Evolutionary conservation across 805 yeast genomes (phyloP).

Genomic region (Ogataea henricii): DNA sequence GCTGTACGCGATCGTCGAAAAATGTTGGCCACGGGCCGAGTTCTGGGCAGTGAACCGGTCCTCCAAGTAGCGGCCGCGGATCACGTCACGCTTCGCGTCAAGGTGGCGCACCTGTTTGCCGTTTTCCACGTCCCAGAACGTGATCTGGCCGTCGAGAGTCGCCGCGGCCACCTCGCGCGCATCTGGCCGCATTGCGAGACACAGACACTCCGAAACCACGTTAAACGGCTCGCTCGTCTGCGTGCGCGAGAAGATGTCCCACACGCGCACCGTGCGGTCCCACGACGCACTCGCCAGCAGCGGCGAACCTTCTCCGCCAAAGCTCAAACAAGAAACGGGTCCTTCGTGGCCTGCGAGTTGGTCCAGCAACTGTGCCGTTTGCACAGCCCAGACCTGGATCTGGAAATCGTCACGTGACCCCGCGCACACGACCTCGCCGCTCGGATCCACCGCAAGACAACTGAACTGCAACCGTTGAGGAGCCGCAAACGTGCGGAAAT

Average conservation of each 20-base stretch:
- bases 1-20: conserved; percentile 79
- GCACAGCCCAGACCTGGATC: conserved; percentile 96
- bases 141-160: conserved; percentile 83
- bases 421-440: conserved; percentile 96
- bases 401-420: conserved; percentile 89
- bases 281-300: conserved; percentile 89
- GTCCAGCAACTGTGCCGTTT: conserved; percentile 89
- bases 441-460: conserved; percentile 91
- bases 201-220: conserved; percentile 78
- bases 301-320: conserved; percentile 71
- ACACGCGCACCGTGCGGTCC: conserved; percentile 92
- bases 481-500: conserved; percentile 93
- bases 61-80: conserved; percentile 77
- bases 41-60: conserved; percentile 83
- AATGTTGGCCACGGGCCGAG: conserved; percentile 80
- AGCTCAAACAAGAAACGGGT: conserved; percentile 84
- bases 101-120: conserved; percentile 81
- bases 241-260: conserved; percentile 89
- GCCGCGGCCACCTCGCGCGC: conserved; percentile 88
- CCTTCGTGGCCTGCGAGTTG: conserved; percentile 92
- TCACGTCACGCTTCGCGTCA: conserved; percentile 85
- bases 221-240: conserved; percentile 91
- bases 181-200: conserved; percentile 86
- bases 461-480: conserved; percentile 85
- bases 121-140: conserved; percentile 79